Evolutionary conservation across 345 rosid species (phyloP).

Genomic region (Brassica nigra): DNA sequence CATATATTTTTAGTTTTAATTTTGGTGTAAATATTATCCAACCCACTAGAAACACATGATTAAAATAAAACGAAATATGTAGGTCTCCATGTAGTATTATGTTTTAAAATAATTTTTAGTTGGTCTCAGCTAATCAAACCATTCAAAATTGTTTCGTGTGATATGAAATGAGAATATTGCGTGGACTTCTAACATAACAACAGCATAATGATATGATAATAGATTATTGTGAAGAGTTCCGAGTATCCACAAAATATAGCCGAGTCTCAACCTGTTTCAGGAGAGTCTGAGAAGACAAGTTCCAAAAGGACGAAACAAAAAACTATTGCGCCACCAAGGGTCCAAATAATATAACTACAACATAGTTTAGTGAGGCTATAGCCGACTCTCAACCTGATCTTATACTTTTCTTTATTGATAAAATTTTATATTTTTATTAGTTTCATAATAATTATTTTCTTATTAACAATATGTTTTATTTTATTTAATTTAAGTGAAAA

Average conservation of each 20-base stretch:
- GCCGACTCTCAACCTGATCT: too few species aligned
- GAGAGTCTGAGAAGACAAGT: not conserved
- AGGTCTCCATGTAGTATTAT: not conserved
- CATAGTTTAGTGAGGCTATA: not conserved
- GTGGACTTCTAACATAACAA: not conserved
- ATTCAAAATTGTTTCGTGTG: too few species aligned
- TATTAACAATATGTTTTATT: too few species aligned
- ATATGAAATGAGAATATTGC: not conserved
- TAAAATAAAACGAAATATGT: not conserved
- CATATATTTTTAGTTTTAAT: not conserved
- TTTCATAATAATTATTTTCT: too few species aligned
- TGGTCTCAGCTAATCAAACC: too few species aligned
- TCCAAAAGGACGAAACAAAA: not conserved
- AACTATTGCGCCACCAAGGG: not conserved
- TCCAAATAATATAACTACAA: not conserved
- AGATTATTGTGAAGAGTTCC: not conserved
- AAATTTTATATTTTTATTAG: too few species aligned
- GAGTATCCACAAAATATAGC: not conserved
- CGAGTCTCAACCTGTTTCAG: not conserved
- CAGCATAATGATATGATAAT: not conserved
- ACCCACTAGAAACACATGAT: not conserved
- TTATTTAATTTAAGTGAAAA: too few species aligned
- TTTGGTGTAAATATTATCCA: not conserved
- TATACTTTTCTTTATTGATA: too few species aligned
- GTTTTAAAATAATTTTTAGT: too few species aligned